phyloP scores from a whole-genome alignment of 257 asterid genomes.

The Ilex asprella region DNA sequence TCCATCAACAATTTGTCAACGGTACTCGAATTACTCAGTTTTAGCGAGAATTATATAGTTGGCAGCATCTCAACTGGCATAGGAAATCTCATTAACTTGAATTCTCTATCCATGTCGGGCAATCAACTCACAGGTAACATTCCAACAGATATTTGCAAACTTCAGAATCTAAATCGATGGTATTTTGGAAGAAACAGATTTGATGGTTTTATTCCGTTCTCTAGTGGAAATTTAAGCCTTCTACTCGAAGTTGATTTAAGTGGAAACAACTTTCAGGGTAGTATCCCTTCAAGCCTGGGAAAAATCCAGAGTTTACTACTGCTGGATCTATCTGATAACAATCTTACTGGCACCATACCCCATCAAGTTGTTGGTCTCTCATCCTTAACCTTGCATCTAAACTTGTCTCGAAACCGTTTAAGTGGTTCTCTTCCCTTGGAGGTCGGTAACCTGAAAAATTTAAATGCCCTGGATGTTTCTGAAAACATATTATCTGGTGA shows the following conservation, averaged over 20 bases:
- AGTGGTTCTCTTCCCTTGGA: too few relatives aligned
- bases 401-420: too few relatives aligned
- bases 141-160: background rate
- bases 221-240: constrained; percentile 19
- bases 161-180: background rate
- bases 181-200: constrained; percentile 4
- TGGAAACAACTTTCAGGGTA: constrained; percentile 14
- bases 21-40: too few relatives aligned
- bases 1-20: too few relatives aligned
- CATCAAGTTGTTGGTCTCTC: background rate
- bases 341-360: constrained; percentile 15
- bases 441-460: too few relatives aligned
- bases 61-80: too few relatives aligned
- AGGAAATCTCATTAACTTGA: too few relatives aligned
- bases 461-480: constrained; percentile 14
- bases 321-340: constrained; percentile 14
- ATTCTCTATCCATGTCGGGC: too few relatives aligned
- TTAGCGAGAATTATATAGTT: too few relatives aligned
- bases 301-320: constrained; percentile 1
- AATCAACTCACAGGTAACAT: too few relatives aligned
- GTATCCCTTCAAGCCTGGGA: constrained; percentile 17
- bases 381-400: too few relatives aligned
- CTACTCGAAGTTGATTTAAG: constrained; percentile 5
- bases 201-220: constrained; percentile 12
- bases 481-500: constrained; percentile 19